Percentiles rank a stretch among this genome's conserved stretches.
Evolutionary conservation across 2,329 filamentous ascomycete genomes (phyloP).

Genomic region (Periglandula ipomoeae): DNA sequence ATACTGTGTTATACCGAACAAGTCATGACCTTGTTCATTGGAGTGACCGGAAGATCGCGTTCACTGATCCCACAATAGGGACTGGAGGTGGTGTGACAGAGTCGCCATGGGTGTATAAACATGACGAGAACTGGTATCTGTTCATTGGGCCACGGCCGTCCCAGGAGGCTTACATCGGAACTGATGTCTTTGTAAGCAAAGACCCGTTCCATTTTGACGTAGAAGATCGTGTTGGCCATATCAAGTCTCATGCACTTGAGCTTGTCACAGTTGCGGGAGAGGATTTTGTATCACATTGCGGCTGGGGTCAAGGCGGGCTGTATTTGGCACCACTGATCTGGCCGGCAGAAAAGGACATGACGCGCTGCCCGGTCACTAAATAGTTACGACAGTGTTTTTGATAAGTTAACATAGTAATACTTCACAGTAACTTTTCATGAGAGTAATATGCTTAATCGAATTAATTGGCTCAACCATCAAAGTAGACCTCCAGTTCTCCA

Average conservation of each 20-base stretch:
- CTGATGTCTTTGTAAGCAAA: background rate
- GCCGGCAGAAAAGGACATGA: background rate
- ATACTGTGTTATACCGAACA: background rate
- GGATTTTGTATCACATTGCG: background rate
- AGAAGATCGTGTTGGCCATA: background rate
- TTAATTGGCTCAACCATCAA: too few relatives aligned
- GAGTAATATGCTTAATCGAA: too few relatives aligned
- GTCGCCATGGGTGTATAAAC: background rate
- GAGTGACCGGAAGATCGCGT: background rate
- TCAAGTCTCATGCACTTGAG: background rate
- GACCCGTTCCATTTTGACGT: background rate
- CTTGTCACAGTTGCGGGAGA: background rate
- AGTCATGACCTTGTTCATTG: background rate
- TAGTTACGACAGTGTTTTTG: too few relatives aligned
- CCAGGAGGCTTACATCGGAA: background rate
- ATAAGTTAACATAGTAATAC: too few relatives aligned
- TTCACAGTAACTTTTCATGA: too few relatives aligned
- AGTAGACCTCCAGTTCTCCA: conserved; percentile 4
- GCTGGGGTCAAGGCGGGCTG: background rate
- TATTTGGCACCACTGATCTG: background rate
- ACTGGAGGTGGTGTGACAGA: background rate
- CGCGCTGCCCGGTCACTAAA: background rate
- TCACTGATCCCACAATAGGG: background rate
- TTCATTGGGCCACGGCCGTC: background rate
- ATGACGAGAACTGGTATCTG: background rate